Base-by-base conservation (phyloP, 1,284 basidiomycete genomes). In the Gastroboletus turbinatus region DNA sequence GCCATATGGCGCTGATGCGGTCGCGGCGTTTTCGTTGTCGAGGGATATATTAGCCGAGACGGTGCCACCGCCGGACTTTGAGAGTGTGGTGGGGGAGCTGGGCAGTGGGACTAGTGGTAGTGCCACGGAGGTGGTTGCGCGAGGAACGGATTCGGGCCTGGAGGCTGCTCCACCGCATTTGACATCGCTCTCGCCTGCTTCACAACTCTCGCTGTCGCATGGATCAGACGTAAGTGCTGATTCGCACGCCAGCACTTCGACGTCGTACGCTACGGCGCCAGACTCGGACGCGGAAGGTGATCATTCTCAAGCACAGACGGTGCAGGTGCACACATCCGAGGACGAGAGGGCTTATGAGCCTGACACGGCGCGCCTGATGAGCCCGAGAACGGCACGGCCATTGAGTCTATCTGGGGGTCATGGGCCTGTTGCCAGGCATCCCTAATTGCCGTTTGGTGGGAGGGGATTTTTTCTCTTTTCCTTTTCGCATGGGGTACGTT, bases 1-100 rank as follows among this genome's bases (percentile, higher is more conserved):
- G 53, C 81, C 81, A 35, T 83, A 81, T 45, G 82, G 82, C 1
- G 60, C 71, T 3, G 80, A 77, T 53, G 80, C 80, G 11, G 68
- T 78, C 21, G 66, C 65, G 6, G 78, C 76, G 40, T 79, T 67
- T 55, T 72, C 73, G 19, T 51, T 69, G 43, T 73, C 73, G 27
- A 65, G 72, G 46, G 66, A 74, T 14, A 67, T 71, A 50, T 38
- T 76, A 57, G 56, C 56, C 23, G 53, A 53, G n/a, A 23, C 46
- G 38, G 46, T n/a, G 1, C 77, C 77, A 1, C 78, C 77, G 7
- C 67, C 67, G 2, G 63, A 56, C 35, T 69, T 64, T 56, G 66
- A 60, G 17, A 65, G 56, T 29, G 57, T 52, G 14, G 13, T 45
- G 17, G 51, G 47, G 11, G 43, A 35, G 30, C 51, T 45, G 21